Base-by-base conservation (phyloP, 2,329 filamentous ascomycete genomes). In the Dactylellina sp. region DNA sequence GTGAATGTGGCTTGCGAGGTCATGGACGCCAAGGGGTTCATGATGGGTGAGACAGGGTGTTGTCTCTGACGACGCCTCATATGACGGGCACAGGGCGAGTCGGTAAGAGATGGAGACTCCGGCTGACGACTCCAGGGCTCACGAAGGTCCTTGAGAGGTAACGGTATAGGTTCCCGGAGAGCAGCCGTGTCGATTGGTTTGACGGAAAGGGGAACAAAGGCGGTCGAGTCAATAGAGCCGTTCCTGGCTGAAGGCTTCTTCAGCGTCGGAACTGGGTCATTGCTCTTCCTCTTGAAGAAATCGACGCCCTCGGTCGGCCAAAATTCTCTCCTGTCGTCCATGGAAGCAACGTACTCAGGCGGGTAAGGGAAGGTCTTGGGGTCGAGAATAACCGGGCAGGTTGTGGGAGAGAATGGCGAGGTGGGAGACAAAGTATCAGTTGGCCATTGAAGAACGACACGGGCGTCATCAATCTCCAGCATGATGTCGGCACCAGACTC, bases 391-490 rank as follows among this genome's bases (percentile, higher is more conserved):
- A 72, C 53, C 12, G 66, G 53, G 16, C 39, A 37, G 52, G 47
- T 44, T 14, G 39, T 37, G 18, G 66, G 66, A 35, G 59, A 72
- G n/a, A 64, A 35, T 11, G 68, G 59, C 4, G 53, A 47, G 16
- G 68, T 32, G 12, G 68, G 60, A 22, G 49, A 46, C 11, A 60
- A 55, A 65, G 60, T 53, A 53, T 76, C 35, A 63, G 53, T 87
- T 47, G 95, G 95, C 94, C 95, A 98, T 79, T 89, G 88, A 75
- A 99, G 84, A 81, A 97, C 85, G 47, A 98, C 92, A 76, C 95
- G 91, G 61, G 93, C 89, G 80, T 96, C 93, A 79, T 97, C 92
- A 44, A 98, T 93, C 81, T 98, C 93, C 76, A 99, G 84, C 88
- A 99, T 96, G 81, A 99, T 93, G 79, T 96, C 93, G 16, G 89